phyloP scores from a whole-genome alignment of 2,329 filamentous ascomycete genomes.

The Trematosphaeria pertusa region DNA sequence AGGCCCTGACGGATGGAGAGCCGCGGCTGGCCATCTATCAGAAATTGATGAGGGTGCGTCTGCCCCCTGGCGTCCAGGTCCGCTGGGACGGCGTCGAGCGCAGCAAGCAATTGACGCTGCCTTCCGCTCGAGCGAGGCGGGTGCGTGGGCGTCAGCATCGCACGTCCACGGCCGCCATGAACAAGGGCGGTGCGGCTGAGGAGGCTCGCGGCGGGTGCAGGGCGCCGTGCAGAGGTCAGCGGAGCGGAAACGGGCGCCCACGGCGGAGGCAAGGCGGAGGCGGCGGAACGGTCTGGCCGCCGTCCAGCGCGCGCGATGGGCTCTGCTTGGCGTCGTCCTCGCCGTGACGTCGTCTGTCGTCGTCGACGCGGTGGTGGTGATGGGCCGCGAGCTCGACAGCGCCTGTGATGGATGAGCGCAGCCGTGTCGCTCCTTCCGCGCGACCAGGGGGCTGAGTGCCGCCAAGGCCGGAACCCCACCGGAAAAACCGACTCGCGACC shows the following conservation, averaged over 20 bases:
- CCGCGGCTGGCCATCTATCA: slow-evolving; percentile 4
- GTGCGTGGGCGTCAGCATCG: not conserved
- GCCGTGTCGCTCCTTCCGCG: not conserved
- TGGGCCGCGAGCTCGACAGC: not conserved
- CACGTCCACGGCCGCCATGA: not conserved
- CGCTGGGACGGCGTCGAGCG: not conserved
- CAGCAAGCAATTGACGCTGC: too few species aligned
- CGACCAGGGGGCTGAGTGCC: not conserved
- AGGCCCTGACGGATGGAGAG: slow-evolving; percentile 12
- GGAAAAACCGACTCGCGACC: not conserved
- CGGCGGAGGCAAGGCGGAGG: not conserved
- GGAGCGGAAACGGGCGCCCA: slow-evolving; percentile 3
- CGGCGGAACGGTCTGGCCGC: not conserved
- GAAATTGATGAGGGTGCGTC: not conserved
- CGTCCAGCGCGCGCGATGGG: not conserved
- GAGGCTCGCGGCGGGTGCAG: not conserved
- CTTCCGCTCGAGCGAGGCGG: not conserved
- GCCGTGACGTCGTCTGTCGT: not conserved
- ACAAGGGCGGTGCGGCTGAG: too few species aligned
- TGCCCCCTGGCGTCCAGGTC: not conserved
- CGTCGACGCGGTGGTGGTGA: not conserved
- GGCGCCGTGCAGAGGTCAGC: not conserved
- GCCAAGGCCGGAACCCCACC: not conserved
- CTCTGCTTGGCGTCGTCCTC: not conserved
- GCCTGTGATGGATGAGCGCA: not conserved